phyloP scores from a whole-genome alignment of 345 rosid species.

The Brassica cretica region DNA sequence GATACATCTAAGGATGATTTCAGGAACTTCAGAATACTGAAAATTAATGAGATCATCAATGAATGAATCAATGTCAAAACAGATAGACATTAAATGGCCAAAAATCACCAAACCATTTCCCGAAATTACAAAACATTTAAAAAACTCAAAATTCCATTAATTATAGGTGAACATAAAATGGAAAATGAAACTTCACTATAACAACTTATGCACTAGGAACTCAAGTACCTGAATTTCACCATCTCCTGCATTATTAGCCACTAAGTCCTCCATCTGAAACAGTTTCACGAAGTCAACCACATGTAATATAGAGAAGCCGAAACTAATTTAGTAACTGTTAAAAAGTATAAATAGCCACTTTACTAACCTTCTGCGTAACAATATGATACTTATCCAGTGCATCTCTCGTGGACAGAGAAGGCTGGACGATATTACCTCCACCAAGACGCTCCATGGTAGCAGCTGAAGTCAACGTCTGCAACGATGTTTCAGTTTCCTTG shows the following conservation, averaged over 20 bases:
- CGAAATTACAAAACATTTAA: neutral
- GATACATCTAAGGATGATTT: slow-evolving; percentile 85
- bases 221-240: slow-evolving; percentile 80
- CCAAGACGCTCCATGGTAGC: no score
- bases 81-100: neutral
- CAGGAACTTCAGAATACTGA: slow-evolving; percentile 78
- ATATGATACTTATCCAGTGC: slow-evolving; percentile 89
- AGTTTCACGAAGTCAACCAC: slow-evolving; percentile 32
- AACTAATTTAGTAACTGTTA: neutral
- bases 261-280: slow-evolving; percentile 80
- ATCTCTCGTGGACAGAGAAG: slow-evolving; percentile 79
- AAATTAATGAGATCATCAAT: neutral
- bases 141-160: neutral
- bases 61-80: no score
- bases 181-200: neutral
- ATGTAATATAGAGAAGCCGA: neutral
- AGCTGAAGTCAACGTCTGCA: no score
- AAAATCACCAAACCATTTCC: neutral
- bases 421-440: slow-evolving; percentile 38
- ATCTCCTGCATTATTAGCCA: slow-evolving; percentile 68
- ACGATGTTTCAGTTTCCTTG: slow-evolving; percentile 39
- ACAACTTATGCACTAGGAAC: slow-evolving; percentile 31
- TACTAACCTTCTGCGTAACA: slow-evolving; percentile 75
- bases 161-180: neutral
- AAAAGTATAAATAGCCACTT: neutral